phyloP scores from a whole-genome alignment of 208 protist genomes.

The Trypanosoma platydactyli region DNA sequence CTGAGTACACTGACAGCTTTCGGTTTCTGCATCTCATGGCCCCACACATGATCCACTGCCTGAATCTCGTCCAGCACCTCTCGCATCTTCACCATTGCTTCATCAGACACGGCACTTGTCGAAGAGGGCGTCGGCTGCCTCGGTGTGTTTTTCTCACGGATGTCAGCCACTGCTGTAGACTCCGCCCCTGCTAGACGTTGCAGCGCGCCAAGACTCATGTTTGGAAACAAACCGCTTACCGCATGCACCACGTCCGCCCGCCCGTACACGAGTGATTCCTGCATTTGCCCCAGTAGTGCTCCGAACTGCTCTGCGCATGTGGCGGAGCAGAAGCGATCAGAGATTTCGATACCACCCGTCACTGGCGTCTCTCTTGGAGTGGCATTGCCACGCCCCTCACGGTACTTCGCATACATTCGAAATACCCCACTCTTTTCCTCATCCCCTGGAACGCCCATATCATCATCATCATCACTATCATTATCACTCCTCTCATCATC shows the following conservation, averaged over 20 bases:
- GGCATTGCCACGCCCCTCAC: slow-evolving; percentile 32
- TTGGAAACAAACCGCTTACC: slow-evolving; percentile 64
- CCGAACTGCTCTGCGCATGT: slow-evolving; percentile 52
- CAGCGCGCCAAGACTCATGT: slow-evolving; percentile 45
- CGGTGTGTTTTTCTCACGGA: slow-evolving; percentile 12
- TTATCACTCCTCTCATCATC: slow-evolving; percentile 7
- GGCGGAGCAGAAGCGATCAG: slow-evolving; percentile 66
- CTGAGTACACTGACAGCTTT: neutral
- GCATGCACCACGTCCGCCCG: slow-evolving; percentile 41
- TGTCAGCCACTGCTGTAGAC: slow-evolving; percentile 17
- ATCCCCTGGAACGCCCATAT: slow-evolving; percentile 30
- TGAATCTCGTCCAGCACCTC: slow-evolving; percentile 31
- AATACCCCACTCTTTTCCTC: slow-evolving; percentile 59
- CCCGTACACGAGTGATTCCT: slow-evolving; percentile 32
- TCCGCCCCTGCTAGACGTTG: slow-evolving; percentile 59
- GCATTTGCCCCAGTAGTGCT: slow-evolving; percentile 32
- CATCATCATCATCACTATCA: slow-evolving; percentile 11
- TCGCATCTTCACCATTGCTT: neutral
- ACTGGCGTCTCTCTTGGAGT: neutral
- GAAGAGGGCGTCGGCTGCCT: slow-evolving; percentile 7
- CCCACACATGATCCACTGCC: slow-evolving; percentile 42
- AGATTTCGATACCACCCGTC: slow-evolving; percentile 28
- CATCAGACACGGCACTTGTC: neutral
- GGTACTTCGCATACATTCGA: slow-evolving; percentile 47
- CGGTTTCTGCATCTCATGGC: neutral